Base-by-base conservation (phyloP, 352 stramenopile species). In the Globisporangium ultimum region DNA sequence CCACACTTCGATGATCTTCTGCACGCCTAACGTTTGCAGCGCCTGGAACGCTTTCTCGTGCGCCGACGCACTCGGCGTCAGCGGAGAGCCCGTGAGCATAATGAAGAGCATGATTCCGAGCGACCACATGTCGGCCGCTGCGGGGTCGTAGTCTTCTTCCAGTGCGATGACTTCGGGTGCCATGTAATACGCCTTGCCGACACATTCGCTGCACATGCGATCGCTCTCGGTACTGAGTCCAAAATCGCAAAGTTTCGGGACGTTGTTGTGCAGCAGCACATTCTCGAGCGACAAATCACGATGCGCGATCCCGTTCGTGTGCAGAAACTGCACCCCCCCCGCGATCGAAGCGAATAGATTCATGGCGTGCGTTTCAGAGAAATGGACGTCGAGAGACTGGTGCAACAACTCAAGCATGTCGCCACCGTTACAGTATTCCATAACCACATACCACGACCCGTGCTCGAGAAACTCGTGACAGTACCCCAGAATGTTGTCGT, bases 31-130 rank as follows among this genome's bases (percentile, higher is more conserved):
- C 17, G 67, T 36, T 22, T 53, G 15, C 32, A 80, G 60, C 3
- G 54, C 64, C 12, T 20, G 42, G 11, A 80, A 76, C 3, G 45
- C 58, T 12, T 67, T 71, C 14, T 82, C 71, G 7, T 61, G 59
- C 17, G 62, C 48, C 13, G 58, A 65, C 1, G 76, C 70, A n/a
- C 49, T 63, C 3, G 61, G 55, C 18, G 70, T 58, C 1, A 86
- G 67, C 15, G 77, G 78, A 9, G 78, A 80, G 0, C 81, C 81
- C 7, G 72, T 78, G 20, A 89, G 28, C 68, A 87, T 79, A 55
- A 87, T 76, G 69, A 84, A 89, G 11, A 91, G 58, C 38, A 91
- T 64, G 24, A 87, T 67, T 5, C 81, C 78, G 1, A 91, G 67
- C 18, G 81, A 88, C 81, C 78, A 89, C 55, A 88, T 69, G 38